phyloP scores from a whole-genome alignment of 148 eudicot genomes.

The Spergularia marina region DNA sequence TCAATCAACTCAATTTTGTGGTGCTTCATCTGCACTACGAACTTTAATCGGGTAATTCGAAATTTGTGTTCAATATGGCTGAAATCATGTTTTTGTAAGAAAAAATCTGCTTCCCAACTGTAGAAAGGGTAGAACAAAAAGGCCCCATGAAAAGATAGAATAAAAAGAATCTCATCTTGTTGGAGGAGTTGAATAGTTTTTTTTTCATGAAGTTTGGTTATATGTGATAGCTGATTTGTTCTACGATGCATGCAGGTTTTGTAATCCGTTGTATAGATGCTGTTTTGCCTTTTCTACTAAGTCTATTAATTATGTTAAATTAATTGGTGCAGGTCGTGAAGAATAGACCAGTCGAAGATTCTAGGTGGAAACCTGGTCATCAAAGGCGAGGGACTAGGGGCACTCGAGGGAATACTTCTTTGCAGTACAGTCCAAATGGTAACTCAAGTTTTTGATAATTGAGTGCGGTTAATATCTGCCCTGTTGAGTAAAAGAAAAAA shows the following conservation, averaged over 20 bases:
- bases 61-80: not conserved
- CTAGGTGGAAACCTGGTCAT: slow-evolving; percentile 32
- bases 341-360: slow-evolving; percentile 32
- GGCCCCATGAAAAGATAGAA: not conserved
- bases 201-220: not conserved
- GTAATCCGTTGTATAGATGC: not conserved
- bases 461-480: slow-evolving; percentile 4
- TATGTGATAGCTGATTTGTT: not conserved
- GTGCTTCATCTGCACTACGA: too few relatives aligned
- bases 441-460: slow-evolving; percentile 5
- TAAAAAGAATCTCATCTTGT: not conserved
- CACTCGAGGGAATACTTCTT: slow-evolving; percentile 30
- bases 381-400: slow-evolving; percentile 35
- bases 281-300: not conserved
- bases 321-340: slow-evolving; percentile 28
- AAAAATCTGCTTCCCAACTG: not conserved
- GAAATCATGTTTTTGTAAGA: not conserved
- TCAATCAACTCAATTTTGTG: too few relatives aligned
- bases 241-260: not conserved
- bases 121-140: not conserved
- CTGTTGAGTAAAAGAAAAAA: not conserved
- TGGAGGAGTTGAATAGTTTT: not conserved
- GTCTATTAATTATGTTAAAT: not conserved
- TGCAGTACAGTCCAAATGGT: slow-evolving; percentile 34
- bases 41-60: not conserved